These are phyloP conservation scores for Eucalyptus curtisii DNA, from an alignment of 345 rosid genomes.

Conservation along the genomic window DNA sequence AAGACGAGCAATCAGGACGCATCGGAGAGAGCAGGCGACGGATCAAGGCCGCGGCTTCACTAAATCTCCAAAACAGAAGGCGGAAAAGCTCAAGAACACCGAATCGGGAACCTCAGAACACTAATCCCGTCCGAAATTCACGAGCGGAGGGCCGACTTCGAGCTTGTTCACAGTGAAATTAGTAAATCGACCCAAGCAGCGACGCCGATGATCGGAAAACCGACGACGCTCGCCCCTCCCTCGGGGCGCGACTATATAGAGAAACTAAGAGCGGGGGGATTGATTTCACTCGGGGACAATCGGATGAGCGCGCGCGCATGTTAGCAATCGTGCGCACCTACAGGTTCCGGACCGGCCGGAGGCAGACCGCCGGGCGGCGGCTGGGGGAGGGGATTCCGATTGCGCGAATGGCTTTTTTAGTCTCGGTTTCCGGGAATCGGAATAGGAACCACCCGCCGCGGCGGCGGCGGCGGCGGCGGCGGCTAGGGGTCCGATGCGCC, in stretches of 20 bases:
- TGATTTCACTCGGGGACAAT: not conserved
- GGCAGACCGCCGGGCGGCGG: not conserved
- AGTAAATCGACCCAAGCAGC: constrained; percentile 4
- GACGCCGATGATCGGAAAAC: constrained; percentile 5
- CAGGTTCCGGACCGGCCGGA: constrained; percentile 31
- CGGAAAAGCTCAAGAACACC: constrained; percentile 24
- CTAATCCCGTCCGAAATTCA: constrained; percentile 1
- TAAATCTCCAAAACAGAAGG: constrained; percentile 10
- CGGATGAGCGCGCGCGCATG: constrained; percentile 23
- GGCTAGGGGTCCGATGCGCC: constrained; percentile 1
- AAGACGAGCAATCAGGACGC: not conserved
- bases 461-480: not conserved
- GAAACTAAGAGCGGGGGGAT: not conserved
- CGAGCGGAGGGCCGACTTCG: constrained; percentile 8
- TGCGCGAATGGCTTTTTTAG: not conserved
- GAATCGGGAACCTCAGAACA: constrained; percentile 15
- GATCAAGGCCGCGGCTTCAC: constrained; percentile 34
- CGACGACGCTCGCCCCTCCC: constrained; percentile 6
- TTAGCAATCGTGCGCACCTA: constrained; percentile 33
- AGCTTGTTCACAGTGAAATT: not conserved
- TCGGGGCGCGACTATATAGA: not conserved
- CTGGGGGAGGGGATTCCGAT: not conserved
- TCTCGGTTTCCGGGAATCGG: not conserved
- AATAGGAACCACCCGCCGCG: not conserved
- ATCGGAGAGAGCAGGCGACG: constrained; percentile 20